Evolutionary conservation across 306 rosid species (phyloP).

Genomic region (Pterocarpus macrocarpus): DNA sequence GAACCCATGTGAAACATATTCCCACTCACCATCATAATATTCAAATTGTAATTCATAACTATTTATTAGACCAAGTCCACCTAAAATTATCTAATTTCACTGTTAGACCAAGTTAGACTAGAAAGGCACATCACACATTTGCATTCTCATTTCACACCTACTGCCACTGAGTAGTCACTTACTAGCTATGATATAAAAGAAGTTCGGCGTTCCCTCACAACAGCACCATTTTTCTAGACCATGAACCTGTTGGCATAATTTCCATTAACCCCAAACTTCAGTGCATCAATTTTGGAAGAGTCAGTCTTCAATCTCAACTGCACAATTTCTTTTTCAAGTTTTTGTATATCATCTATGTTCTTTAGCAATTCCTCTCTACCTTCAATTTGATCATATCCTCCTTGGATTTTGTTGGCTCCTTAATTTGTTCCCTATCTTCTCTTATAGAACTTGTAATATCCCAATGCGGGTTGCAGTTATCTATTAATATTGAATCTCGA

Average conservation of each 20-base stretch:
- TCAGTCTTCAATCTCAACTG: constrained; percentile 73
- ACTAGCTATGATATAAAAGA: constrained; percentile 57
- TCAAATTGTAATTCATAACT: no score
- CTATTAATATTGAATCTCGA: no score
- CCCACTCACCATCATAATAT: no score
- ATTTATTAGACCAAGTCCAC: no score
- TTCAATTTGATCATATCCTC: constrained; percentile 65
- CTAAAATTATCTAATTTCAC: no score
- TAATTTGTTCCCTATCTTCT: constrained; percentile 78
- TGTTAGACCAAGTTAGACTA: no score
- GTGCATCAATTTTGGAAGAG: constrained; percentile 81
- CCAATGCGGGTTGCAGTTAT: no score
- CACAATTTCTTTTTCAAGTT: constrained; percentile 77
- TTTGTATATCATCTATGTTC: constrained; percentile 71
- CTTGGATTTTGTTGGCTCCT: constrained; percentile 66
- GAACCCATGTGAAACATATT: no score
- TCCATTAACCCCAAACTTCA: constrained; percentile 74
- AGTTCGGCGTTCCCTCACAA: constrained; percentile 46
- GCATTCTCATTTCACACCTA: constrained; percentile 70
- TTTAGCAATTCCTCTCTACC: constrained; percentile 69
- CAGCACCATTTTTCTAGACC: constrained; percentile 50
- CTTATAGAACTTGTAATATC: constrained; percentile 46
- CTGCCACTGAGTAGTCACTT: constrained; percentile 48
- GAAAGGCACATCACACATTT: constrained; percentile 96
- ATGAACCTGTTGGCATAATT: constrained; percentile 59